Evolutionary conservation across 352 stramenopile genomes (phyloP).

Genomic region (Thraustochytrium sp.): DNA sequence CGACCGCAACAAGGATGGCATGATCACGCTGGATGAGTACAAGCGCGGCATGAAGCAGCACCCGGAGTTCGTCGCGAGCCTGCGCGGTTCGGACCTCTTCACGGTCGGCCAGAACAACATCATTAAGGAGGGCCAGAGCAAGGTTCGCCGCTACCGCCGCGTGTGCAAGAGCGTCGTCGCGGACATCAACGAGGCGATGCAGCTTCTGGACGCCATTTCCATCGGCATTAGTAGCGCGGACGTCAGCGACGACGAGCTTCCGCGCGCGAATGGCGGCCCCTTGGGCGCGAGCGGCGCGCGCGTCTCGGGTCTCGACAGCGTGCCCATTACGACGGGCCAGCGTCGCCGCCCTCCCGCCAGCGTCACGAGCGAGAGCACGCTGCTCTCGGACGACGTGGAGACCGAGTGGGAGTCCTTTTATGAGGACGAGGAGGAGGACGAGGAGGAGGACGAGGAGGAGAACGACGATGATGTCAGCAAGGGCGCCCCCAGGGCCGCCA

Average conservation of each 20-base stretch:
- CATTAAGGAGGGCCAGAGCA: constrained; percentile 39
- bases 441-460: constrained; percentile 52
- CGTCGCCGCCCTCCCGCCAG: neutral
- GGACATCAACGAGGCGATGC: constrained; percentile 5
- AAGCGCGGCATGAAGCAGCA: constrained; percentile 45
- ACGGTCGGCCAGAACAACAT: constrained; percentile 38
- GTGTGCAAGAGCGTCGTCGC: constrained; percentile 9
- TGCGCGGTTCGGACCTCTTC: constrained; percentile 38
- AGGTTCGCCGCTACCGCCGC: neutral
- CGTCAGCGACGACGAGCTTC: neutral
- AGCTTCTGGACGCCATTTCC: constrained; percentile 1
- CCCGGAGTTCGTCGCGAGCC: constrained; percentile 30
- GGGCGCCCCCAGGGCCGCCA: neutral
- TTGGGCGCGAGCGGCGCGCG: neutral
- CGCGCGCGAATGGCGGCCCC: too few species aligned
- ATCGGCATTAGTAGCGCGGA: neutral
- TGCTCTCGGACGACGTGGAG: constrained; percentile 3
- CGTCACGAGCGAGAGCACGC: neutral
- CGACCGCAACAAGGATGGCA: constrained; percentile 27
- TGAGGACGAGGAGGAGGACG: constrained; percentile 61
- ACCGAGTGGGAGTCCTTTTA: constrained; percentile 49
- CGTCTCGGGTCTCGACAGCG: neutral
- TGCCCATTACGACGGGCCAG: neutral
- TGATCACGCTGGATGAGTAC: constrained; percentile 44
- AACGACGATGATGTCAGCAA: neutral